These are phyloP conservation scores for Ochromonas danica DNA, from an alignment of 108 stramenopile species.

Conservation along the genomic window DNA sequence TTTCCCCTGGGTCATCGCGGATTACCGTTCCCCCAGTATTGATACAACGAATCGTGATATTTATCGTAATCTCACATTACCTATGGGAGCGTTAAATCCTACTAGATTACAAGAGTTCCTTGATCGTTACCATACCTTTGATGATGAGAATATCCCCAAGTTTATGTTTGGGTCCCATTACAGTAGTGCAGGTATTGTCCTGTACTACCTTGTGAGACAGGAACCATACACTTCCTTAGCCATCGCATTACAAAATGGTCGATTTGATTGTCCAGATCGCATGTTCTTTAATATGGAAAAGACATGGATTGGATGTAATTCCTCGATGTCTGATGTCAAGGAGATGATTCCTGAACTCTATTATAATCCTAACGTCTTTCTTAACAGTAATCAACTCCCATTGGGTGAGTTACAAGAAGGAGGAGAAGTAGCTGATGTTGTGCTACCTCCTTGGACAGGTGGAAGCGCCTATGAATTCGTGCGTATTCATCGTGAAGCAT, in stretches of 20 bases:
- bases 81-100: constrained; percentile 55
- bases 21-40: constrained; percentile 68
- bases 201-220: constrained; percentile 73
- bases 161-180: constrained; percentile 67
- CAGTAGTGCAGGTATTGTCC: constrained; percentile 61
- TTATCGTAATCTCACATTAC: constrained; percentile 58
- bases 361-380: constrained; percentile 76
- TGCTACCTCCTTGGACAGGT: constrained; percentile 92
- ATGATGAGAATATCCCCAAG: constrained; percentile 39
- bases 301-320: constrained; percentile 41
- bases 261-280: constrained; percentile 92
- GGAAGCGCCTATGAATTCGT: constrained; percentile 85
- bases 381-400: constrained; percentile 77
- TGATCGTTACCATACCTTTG: constrained; percentile 39
- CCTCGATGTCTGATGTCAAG: constrained; percentile 54
- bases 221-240: constrained; percentile 87
- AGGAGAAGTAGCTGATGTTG: constrained; percentile 70
- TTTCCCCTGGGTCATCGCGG: constrained; percentile 95
- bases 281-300: constrained; percentile 63
- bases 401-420: constrained; percentile 79
- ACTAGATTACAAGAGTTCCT: constrained; percentile 36
- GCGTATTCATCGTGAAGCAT: constrained; percentile 77
- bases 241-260: constrained; percentile 80
- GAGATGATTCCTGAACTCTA: constrained; percentile 92
- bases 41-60: constrained; percentile 63